phyloP scores from a whole-genome alignment of 176 grass and related monocot genomes.

The Oryza australiensis region DNA sequence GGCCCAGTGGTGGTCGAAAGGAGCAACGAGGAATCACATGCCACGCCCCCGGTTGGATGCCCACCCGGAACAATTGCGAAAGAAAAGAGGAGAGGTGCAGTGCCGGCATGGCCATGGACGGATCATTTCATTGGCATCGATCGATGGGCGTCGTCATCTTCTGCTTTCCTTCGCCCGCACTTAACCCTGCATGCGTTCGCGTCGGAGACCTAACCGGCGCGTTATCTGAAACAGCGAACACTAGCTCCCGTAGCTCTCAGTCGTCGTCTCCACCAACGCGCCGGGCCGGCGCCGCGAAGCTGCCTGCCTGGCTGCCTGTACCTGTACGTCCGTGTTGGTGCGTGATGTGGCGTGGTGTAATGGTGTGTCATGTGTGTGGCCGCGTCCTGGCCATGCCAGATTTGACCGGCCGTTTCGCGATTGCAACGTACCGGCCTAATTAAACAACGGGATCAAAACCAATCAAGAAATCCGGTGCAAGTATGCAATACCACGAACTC shows the following conservation, averaged over 20 bases:
- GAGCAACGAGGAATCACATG: conserved; percentile 18
- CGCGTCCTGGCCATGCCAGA: conserved; percentile 3
- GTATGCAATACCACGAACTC: neutral
- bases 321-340: too few relatives aligned
- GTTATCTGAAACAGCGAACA: conserved; percentile 8
- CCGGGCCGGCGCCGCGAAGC: conserved; percentile 18
- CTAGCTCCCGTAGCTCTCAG: neutral
- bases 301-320: too few relatives aligned
- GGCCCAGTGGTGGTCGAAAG: conserved; percentile 14
- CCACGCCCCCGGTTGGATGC: neutral
- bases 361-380: neutral
- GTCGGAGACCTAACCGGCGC: conserved; percentile 20
- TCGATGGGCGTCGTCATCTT: neutral
- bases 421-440: conserved; percentile 11
- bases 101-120: neutral
- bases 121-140: conserved; percentile 6
- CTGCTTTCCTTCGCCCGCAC: conserved; percentile 42
- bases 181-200: conserved; percentile 24
- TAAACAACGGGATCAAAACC: neutral
- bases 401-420: conserved; percentile 33
- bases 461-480: neutral
- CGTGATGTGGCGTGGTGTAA: neutral
- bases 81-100: neutral
- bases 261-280: neutral
- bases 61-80: neutral